Conservation (phyloP, 1,139 yeast genomes). For the Candida freyschussii region DNA sequence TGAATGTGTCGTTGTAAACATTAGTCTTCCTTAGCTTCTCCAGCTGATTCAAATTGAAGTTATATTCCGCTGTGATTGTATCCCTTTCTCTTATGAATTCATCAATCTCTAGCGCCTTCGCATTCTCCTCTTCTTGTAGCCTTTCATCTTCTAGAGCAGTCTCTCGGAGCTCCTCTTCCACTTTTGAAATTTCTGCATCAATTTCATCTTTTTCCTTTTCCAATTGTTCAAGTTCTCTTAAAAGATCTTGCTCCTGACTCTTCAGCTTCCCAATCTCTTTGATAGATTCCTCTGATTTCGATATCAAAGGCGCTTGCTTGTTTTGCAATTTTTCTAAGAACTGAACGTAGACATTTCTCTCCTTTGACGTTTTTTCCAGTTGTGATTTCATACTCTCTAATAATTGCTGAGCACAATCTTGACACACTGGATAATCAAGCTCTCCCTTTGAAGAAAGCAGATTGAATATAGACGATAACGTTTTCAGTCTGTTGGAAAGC, state of each 20-base stretch:
- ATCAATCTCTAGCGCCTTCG: constrained; percentile 44
- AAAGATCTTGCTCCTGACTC: constrained; percentile 33
- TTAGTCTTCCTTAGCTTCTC: constrained; percentile 70
- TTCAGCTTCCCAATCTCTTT: constrained; percentile 30
- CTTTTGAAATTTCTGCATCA: constrained; percentile 34
- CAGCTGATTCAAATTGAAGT: constrained; percentile 55
- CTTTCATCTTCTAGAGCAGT: constrained; percentile 41
- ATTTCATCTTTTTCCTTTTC: constrained; percentile 40
- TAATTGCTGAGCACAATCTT: constrained; percentile 71
- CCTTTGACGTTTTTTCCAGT: constrained; percentile 70
- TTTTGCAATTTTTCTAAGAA: constrained; percentile 67
- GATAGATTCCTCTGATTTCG: constrained; percentile 33
- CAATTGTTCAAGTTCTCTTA: constrained; percentile 40
- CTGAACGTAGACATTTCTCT: constrained; percentile 71
- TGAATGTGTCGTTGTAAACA: constrained; percentile 76
- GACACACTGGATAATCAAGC: constrained; percentile 85
- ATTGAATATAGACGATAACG: constrained; percentile 59
- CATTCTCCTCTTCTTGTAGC: constrained; percentile 45
- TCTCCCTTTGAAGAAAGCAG: constrained; percentile 65
- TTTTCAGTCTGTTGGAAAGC: constrained; percentile 38
- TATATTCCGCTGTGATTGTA: constrained; percentile 58
- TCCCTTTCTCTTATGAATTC: constrained; percentile 50
- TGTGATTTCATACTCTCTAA: constrained; percentile 64
- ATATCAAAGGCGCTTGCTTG: constrained; percentile 38
- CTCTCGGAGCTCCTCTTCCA: constrained; percentile 38